Evolutionary conservation across 116 monocot species (phyloP).

Genomic region (Phalaenopsis hybrid): DNA sequence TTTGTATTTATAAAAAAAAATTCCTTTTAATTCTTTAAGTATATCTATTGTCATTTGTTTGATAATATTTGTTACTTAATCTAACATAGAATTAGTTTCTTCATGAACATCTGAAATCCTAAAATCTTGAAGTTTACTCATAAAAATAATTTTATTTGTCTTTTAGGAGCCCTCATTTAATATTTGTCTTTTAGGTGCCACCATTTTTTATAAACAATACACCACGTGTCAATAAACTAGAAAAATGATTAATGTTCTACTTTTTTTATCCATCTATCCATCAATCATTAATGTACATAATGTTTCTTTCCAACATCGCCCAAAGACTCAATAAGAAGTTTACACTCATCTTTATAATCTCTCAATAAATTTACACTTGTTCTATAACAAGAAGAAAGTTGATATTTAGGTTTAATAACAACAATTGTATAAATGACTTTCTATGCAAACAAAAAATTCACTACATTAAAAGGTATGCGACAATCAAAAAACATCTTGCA

Average conservation of each 20-base stretch:
- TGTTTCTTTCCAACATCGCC: background rate
- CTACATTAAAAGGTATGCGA: too few species aligned
- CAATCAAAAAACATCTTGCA: too few species aligned
- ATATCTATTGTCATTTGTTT: too few species aligned
- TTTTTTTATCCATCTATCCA: background rate
- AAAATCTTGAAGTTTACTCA: too few species aligned
- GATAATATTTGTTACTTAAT: too few species aligned
- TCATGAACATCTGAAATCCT: too few species aligned
- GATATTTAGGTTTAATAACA: background rate
- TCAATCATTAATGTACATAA: background rate
- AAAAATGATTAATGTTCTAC: background rate
- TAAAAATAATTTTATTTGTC: too few species aligned
- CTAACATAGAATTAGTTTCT: too few species aligned
- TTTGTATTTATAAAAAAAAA: too few species aligned
- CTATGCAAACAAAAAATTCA: background rate
- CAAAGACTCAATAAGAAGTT: background rate
- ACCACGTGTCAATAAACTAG: background rate
- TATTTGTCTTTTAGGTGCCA: too few species aligned
- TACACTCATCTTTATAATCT: background rate
- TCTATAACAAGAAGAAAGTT: background rate
- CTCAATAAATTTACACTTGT: background rate
- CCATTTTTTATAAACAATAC: background rate
- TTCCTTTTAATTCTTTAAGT: too few species aligned
- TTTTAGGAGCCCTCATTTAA: too few species aligned
- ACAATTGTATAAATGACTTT: background rate